Evolutionary conservation across 257 asterid species (phyloP).

Genomic region (Catharanthus roseus): DNA sequence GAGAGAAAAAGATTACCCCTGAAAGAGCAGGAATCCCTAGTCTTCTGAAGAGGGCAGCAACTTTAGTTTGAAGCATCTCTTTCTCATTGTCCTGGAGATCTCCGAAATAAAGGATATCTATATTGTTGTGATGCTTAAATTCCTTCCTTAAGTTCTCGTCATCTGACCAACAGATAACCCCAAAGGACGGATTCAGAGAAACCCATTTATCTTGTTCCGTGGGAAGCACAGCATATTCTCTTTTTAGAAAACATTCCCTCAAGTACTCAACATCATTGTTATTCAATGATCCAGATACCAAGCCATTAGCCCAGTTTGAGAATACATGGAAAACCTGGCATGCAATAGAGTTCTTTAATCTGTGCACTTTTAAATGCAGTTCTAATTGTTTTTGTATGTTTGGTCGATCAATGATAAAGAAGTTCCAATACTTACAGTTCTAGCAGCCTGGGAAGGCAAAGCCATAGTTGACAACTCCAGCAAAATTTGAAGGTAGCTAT

Average conservation of each 20-base stretch:
- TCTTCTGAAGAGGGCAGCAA: slow-evolving; percentile 43
- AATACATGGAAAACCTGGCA: slow-evolving; percentile 69
- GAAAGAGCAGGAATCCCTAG: slow-evolving; percentile 73
- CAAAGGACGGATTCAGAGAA: slow-evolving; percentile 73
- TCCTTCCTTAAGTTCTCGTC: slow-evolving; percentile 56
- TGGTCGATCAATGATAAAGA: background rate
- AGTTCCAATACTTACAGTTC: slow-evolving; percentile 41
- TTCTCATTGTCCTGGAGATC: slow-evolving; percentile 49
- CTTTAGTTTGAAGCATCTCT: slow-evolving; percentile 40
- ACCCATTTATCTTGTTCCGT: slow-evolving; percentile 93
- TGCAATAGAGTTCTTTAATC: background rate
- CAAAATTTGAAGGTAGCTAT: slow-evolving; percentile 74
- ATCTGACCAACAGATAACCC: slow-evolving; percentile 85
- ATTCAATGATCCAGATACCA: slow-evolving; percentile 61
- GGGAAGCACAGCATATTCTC: slow-evolving; percentile 70
- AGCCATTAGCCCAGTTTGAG: slow-evolving; percentile 63
- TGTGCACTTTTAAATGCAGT: background rate
- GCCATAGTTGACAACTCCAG: slow-evolving; percentile 50
- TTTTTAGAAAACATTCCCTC: slow-evolving; percentile 50
- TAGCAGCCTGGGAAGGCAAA: slow-evolving; percentile 76
- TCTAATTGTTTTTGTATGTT: background rate
- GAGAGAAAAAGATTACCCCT: slow-evolving; percentile 39
- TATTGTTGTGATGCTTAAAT: slow-evolving; percentile 53
- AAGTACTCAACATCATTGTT: slow-evolving; percentile 56
- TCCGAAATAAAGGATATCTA: slow-evolving; percentile 65